Evolutionary conservation across 371 early-diverging fungal species (phyloP).

Genomic region (Coemansia sp.): DNA sequence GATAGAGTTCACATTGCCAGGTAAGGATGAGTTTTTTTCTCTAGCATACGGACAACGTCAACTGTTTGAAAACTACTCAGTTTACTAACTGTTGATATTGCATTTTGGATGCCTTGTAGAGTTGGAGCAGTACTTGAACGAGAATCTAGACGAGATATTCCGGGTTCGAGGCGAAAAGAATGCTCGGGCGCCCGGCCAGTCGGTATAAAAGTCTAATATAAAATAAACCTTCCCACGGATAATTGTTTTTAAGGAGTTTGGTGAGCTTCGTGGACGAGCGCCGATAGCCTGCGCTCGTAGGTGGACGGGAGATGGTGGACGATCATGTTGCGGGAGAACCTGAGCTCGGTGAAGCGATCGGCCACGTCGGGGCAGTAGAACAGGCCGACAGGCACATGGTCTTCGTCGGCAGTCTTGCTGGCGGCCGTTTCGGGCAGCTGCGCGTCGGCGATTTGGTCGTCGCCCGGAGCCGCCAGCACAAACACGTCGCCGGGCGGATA

Average conservation of each 20-base stretch:
- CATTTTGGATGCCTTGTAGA: neutral
- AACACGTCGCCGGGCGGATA: slow-evolving; percentile 77
- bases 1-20: neutral
- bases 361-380: slow-evolving; percentile 66
- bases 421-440: slow-evolving; percentile 12
- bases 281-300: slow-evolving; percentile 62
- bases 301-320: slow-evolving; percentile 69
- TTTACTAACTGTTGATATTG: neutral
- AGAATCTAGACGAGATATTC: neutral
- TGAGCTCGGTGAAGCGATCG: slow-evolving; percentile 65
- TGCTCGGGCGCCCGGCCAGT: no score
- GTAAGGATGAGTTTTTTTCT: slow-evolving; percentile 7
- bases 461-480: slow-evolving; percentile 55
- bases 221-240: no score
- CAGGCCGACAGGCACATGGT: slow-evolving; percentile 52
- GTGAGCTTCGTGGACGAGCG: slow-evolving; percentile 52
- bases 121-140: neutral
- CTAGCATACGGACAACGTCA: neutral
- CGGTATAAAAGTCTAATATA: no score
- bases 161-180: neutral
- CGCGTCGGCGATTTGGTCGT: slow-evolving; percentile 38
- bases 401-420: slow-evolving; percentile 11
- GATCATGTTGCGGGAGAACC: slow-evolving; percentile 70
- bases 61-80: neutral
- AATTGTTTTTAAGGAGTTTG: no score